Conservation (phyloP, 495 filamentous ascomycete species). For the Tricharina praecox region DNA sequence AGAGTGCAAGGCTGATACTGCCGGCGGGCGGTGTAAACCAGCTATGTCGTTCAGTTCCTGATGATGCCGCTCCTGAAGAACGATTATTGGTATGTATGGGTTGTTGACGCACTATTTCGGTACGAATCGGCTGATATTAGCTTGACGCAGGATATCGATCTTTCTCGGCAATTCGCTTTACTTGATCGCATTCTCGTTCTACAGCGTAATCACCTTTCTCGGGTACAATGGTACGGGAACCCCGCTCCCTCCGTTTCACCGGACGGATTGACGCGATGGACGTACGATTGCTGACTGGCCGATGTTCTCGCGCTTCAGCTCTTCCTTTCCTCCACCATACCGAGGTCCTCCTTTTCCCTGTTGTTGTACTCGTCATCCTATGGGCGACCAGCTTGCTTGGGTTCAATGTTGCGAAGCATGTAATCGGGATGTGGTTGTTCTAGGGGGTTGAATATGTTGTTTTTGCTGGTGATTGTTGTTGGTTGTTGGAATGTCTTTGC, state of each 20-base stretch:
- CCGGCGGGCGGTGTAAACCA: background rate
- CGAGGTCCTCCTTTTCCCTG: conserved; percentile 48
- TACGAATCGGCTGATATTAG: background rate
- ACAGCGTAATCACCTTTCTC: conserved; percentile 55
- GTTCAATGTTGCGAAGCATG: conserved; percentile 37
- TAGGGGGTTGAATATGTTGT: background rate
- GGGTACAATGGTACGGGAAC: conserved; percentile 53
- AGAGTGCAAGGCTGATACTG: no score
- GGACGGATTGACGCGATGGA: no score
- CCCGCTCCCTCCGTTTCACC: no score
- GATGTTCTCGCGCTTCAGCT: no score
- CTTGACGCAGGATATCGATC: conserved; percentile 36
- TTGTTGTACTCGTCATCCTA: conserved; percentile 41
- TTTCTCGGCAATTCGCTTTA: conserved; percentile 59
- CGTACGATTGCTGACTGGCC: no score
- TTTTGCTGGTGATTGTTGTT: no score
- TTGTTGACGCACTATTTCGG: no score
- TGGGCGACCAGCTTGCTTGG: conserved; percentile 45
- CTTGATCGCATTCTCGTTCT: conserved; percentile 50
- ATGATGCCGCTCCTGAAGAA: conserved; percentile 44
- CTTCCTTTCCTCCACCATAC: conserved; percentile 59
- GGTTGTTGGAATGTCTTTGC: no score
- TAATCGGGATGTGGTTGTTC: conserved; percentile 24
- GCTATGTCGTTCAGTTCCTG: conserved; percentile 54
- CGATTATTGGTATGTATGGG: conserved; percentile 35